Evolutionary conservation across 2,329 filamentous ascomycete genomes (phyloP).

Genomic region (Ilyonectria destructans): DNA sequence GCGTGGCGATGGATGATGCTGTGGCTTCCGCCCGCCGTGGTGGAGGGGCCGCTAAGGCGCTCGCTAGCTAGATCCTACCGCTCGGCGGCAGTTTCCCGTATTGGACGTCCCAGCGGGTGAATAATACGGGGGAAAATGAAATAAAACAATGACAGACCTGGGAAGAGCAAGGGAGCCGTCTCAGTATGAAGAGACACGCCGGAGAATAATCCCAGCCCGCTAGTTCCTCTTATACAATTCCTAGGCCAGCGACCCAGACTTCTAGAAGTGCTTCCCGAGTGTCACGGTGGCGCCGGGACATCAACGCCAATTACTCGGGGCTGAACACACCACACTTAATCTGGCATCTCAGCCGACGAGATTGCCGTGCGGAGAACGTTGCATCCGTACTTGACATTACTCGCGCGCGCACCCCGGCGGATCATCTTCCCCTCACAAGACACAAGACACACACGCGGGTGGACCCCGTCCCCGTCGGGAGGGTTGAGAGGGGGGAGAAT

Average conservation of each 20-base stretch:
- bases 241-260: background rate
- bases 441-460: background rate
- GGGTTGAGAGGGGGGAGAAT: background rate
- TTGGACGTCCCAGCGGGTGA: background rate
- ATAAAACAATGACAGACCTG: background rate
- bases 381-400: conserved; percentile 4
- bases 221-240: background rate
- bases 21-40: background rate
- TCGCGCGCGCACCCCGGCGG: background rate
- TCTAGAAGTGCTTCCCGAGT: background rate
- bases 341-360: conserved; percentile 6
- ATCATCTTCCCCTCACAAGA: background rate
- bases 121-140: background rate
- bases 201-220: background rate
- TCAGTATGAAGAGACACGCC: background rate
- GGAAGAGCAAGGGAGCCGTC: background rate
- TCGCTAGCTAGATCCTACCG: background rate
- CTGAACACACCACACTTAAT: conserved; percentile 1
- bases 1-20: background rate
- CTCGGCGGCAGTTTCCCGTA: background rate
- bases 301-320: background rate
- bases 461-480: background rate
- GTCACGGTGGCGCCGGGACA: background rate
- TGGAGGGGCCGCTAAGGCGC: background rate
- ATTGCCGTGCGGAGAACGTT: conserved; percentile 3